Base-by-base conservation (phyloP, 305 asterid species). In the Rubia balearica region DNA sequence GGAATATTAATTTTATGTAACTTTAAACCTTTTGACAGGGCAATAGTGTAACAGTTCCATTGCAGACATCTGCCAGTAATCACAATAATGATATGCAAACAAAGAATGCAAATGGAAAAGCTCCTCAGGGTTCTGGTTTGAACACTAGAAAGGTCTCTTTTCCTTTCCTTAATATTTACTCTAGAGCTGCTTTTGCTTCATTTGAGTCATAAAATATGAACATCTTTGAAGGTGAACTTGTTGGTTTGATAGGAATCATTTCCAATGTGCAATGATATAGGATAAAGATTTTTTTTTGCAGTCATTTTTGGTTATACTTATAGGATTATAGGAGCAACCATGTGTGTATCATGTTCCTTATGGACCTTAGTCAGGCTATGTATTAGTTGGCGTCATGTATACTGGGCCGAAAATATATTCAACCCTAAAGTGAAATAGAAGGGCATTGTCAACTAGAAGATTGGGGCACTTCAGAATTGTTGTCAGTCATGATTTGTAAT, bases 71-170 rank as follows among this genome's bases (percentile, higher is more conserved):
- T 61, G 42, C 60, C 83, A 84, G 77, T 70, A 69, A 73, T 61
- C 81, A 82, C 76, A 76, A 59, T 71, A 79, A 73, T 71, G 65
- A 24, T 65, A 67, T 57, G 65, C 81, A 61, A 67, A 77, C 71
- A 67, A 81, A 77, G 59, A 82, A 69, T 68, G 68, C 81, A 72
- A 77, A 38, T 73, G 76, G 73, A 61, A 79, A 65, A 69, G 67
- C 82, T 76, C 63, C 74, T 36, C 56, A 51, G 46, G 76, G 70
- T 55, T 76, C 72, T 74, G 73, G 51, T 69, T 74, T 80, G 79
- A 83, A 74, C 68, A 75, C 61, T 70, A 49, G 81, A 24, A 87
- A 92, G 96, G 96, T 89, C 75, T 74, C 78, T 33, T 76, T 70
- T 10, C 27, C 22, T 69, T 53, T 24, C 72, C 70, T 64, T 74